Percentiles rank a stretch among this genome's conserved stretches.
Evolutionary conservation across 345 rosid genomes (phyloP).

Genomic region (Rhizophora apiculata): DNA sequence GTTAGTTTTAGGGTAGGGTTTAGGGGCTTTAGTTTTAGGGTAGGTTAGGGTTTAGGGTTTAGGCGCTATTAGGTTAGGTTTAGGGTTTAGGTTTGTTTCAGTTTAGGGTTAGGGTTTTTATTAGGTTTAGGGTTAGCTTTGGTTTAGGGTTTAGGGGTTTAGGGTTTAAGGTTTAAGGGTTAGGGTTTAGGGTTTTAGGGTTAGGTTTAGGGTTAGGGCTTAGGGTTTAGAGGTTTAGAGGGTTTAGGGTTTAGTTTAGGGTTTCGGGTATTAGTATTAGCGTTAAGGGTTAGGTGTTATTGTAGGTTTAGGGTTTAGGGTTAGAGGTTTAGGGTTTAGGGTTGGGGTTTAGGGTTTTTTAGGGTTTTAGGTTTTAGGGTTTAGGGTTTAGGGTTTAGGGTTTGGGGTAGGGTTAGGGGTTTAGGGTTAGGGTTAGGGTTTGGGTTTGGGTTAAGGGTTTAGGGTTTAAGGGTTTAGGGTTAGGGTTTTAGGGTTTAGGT

Average conservation of each 20-base stretch:
- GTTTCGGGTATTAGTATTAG: no score
- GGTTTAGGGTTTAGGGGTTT: conserved; percentile 15
- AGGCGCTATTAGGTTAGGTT: background rate
- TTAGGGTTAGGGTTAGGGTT: no score
- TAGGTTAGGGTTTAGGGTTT: conserved; percentile 20
- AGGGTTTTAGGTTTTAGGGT: no score
- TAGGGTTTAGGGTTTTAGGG: conserved; percentile 22
- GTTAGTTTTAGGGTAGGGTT: conserved; percentile 16
- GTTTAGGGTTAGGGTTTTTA: conserved; percentile 5
- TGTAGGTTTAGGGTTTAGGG: conserved; percentile 11
- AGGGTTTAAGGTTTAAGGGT: conserved; percentile 19
- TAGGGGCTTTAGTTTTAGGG: no score
- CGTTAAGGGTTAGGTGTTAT: no score
- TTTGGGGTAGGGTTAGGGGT: conserved; percentile 18
- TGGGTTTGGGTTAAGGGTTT: no score
- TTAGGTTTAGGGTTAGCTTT: conserved; percentile 9
- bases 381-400: no score
- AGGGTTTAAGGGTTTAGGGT: conserved; percentile 16
- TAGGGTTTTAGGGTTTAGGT: no score
- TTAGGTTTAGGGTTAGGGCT: no score
- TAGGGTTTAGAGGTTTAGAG: conserved; percentile 23
- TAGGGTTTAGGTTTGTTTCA: background rate
- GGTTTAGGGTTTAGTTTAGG: conserved; percentile 14
- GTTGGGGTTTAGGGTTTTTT: conserved; percentile 8
- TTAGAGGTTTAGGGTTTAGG: conserved; percentile 14